Conservation (phyloP, 2,329 filamentous ascomycete genomes). For the Fusarium sp. region DNA sequence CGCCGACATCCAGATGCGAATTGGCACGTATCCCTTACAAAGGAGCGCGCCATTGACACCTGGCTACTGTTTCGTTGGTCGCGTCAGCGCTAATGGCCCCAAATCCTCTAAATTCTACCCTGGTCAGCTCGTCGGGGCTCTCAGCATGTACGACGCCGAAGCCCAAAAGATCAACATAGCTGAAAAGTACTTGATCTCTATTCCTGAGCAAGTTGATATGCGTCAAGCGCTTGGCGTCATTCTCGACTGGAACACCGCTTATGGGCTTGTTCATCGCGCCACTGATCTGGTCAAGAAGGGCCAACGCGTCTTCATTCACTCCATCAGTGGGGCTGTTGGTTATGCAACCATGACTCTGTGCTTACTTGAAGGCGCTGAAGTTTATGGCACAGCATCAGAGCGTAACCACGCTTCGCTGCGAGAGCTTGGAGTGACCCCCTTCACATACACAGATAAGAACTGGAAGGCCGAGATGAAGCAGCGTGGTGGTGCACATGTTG, state of each 20-base stretch:
- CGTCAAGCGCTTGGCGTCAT: conserved; percentile 56
- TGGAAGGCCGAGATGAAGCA: conserved; percentile 61
- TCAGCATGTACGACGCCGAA: conserved; percentile 58
- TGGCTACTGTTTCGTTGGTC: conserved; percentile 62
- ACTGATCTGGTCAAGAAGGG: conserved; percentile 56
- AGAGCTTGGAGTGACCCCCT: conserved; percentile 56
- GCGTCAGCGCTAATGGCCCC: conserved; percentile 55
- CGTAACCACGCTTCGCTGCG: conserved; percentile 59
- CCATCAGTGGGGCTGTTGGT: conserved; percentile 63
- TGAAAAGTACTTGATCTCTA: conserved; percentile 59
- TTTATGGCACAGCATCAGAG: conserved; percentile 63
- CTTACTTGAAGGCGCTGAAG: conserved; percentile 57
- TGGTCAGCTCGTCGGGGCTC: conserved; percentile 53
- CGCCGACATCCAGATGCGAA: conserved; percentile 63
- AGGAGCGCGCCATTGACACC: conserved; percentile 60
- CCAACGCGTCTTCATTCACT: conserved; percentile 63
- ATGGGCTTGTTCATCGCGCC: conserved; percentile 52
- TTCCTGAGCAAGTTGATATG: conserved; percentile 57
- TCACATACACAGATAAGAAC: conserved; percentile 61
- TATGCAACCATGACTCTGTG: conserved; percentile 57
- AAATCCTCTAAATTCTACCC: conserved; percentile 48
- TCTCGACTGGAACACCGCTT: conserved; percentile 61
- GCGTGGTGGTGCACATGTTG: conserved; percentile 60
- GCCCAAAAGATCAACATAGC: conserved; percentile 60
- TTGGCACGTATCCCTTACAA: conserved; percentile 61